Base-by-base conservation (phyloP, 2,329 filamentous ascomycete genomes). In the Aaosphaeria arxii region DNA sequence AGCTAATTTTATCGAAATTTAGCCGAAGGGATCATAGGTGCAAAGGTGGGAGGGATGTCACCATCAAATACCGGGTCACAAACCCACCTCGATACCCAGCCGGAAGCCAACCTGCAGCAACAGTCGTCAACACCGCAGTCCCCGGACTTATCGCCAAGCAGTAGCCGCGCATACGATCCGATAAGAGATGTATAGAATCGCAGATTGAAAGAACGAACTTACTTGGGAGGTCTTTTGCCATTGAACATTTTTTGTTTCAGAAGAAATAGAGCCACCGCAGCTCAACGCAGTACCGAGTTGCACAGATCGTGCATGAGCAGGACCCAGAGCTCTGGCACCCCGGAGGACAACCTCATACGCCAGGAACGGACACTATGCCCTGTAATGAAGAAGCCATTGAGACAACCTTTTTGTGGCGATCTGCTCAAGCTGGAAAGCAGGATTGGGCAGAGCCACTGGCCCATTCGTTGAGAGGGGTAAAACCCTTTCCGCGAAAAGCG, bases 11-110 rank as follows among this genome's bases (percentile, higher is more conserved):
- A 47, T 50, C 48, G 52, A 53, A 53, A 51, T 54, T 57, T 59
- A 69, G 66, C 65, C 58, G 65, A 66, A 60, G 66, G 66, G 42
- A 66, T 59, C 47, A 69, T 69, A 64, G 56, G 65, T 50, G 52
- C 58, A 55, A 24, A 24, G 17, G 17, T 24, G 17, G 17, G 17
- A 24, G 63, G 64, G 49, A 63, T 66, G 57, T 56, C 54, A 45
- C 50, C 50, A 40, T 56, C 60, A 41, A 57, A 45, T 49, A 55
- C 64, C 45, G 62, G 59, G 44, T 58, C 63, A 41, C 58, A 58
- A 55, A 61, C 59, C 45, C 60, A 61, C 51, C 58, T 55, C 44
- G 58, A 63, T 44, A 50, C 53, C 44, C 59, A 59, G 52, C 52
- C 59, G 44, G 63, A 61, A 45, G 57, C 51, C 51, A 59, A 55